These are phyloP conservation scores for Pisolithus tinctorius DNA, from an alignment of 768 basidiomycete genomes.

Conservation along the genomic window DNA sequence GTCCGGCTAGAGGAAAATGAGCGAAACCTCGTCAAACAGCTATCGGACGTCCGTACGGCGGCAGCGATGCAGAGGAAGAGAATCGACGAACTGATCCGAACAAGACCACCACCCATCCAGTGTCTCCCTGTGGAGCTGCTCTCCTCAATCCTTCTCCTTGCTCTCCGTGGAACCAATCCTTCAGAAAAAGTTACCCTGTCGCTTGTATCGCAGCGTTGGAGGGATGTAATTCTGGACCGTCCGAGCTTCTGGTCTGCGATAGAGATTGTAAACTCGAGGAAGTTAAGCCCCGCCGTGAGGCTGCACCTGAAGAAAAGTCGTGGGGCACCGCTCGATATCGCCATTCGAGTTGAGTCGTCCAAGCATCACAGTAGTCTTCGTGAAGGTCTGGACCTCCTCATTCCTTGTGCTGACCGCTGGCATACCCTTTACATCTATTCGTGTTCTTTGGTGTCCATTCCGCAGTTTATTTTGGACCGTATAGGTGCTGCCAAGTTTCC, in stretches of 20 bases:
- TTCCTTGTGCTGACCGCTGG: too few relatives aligned
- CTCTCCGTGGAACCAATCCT: background rate
- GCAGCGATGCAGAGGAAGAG: background rate
- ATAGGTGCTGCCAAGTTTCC: too few relatives aligned
- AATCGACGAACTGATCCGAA: background rate
- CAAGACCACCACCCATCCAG: background rate
- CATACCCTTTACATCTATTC: too few relatives aligned
- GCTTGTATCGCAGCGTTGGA: background rate
- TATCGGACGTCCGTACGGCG: background rate
- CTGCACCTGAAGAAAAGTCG: background rate
- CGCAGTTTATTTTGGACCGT: too few relatives aligned
- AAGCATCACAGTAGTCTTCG: too few relatives aligned
- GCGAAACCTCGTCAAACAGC: background rate
- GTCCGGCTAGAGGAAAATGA: background rate
- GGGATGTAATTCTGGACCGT: background rate
- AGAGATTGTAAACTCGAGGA: too few relatives aligned
- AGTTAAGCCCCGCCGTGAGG: background rate
- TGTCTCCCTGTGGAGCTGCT: background rate
- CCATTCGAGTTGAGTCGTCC: too few relatives aligned
- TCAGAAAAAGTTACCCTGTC: background rate
- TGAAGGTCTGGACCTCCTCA: too few relatives aligned
- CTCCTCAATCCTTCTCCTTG: background rate
- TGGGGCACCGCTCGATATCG: background rate
- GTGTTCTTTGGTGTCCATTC: too few relatives aligned
- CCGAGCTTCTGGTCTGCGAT: background rate